Conservation (phyloP, 441 rosid species). For the Eutrema salsugineum region DNA sequence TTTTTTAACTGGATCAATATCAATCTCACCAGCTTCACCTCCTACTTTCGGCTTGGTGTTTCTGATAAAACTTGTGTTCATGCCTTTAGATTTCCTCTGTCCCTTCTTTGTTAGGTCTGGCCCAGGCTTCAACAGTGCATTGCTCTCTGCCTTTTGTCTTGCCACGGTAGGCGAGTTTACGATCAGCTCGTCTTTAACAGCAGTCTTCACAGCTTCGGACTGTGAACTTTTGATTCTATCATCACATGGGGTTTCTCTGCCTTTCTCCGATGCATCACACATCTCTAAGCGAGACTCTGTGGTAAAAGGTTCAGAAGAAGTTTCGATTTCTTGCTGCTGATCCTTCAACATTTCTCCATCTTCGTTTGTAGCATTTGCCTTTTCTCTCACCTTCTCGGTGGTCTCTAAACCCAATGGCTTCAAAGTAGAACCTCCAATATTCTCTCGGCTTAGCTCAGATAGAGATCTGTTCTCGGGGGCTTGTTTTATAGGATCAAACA, state of each 20-base stretch:
- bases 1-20: slow-evolving; percentile 4
- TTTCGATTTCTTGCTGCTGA: slow-evolving; percentile 18
- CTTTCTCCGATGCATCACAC: slow-evolving; percentile 35
- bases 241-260: slow-evolving; percentile 13
- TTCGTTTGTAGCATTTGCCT: slow-evolving; percentile 26
- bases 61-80: slow-evolving; percentile 20
- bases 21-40: slow-evolving; percentile 29
- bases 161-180: slow-evolving; percentile 20
- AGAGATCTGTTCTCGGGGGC: slow-evolving; percentile 18
- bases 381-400: slow-evolving; percentile 22
- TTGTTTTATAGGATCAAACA: slow-evolving; percentile 33
- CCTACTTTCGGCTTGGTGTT: slow-evolving; percentile 28
- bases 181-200: slow-evolving; percentile 22
- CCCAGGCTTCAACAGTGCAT: slow-evolving; percentile 21
- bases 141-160: slow-evolving; percentile 29
- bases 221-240: slow-evolving; percentile 27
- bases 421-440: slow-evolving; percentile 22
- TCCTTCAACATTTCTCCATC: slow-evolving; percentile 31
- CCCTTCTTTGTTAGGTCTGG: slow-evolving; percentile 31
- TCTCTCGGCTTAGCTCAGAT: slow-evolving; percentile 25
- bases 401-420: slow-evolving; percentile 31
- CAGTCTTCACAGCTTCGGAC: slow-evolving; percentile 25
- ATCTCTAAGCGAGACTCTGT: slow-evolving; percentile 36
- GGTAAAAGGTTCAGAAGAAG: slow-evolving; percentile 36
- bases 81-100: slow-evolving; percentile 15